Conservation (phyloP, 2,329 filamentous ascomycete genomes). For the Apiospora marii region DNA sequence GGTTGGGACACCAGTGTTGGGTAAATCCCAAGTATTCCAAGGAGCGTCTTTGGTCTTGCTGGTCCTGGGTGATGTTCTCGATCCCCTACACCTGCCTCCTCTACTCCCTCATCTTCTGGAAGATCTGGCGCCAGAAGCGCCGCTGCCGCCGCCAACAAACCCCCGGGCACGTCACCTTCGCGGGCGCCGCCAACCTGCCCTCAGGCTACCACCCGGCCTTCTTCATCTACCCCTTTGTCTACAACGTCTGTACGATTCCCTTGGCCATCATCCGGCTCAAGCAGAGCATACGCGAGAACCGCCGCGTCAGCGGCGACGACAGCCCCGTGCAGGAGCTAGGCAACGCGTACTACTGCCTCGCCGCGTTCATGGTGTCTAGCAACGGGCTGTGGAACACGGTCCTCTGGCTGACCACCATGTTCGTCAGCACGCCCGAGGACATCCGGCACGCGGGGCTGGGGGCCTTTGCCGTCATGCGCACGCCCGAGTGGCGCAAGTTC, state of each 20-base stretch:
- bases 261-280: conserved; percentile 29
- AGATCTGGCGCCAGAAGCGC: conserved; percentile 30
- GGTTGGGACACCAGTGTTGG: conserved; percentile 28
- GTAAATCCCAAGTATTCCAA: conserved; percentile 27
- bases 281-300: neutral
- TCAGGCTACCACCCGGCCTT: conserved; percentile 34
- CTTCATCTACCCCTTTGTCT: conserved; percentile 32
- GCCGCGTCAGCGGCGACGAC: neutral
- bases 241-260: conserved; percentile 31
- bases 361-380: conserved; percentile 28
- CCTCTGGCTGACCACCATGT: conserved; percentile 33
- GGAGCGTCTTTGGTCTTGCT: conserved; percentile 30
- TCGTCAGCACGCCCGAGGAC: conserved; percentile 30
- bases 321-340: neutral
- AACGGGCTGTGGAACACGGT: conserved; percentile 32
- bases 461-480: conserved; percentile 31
- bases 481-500: conserved; percentile 26
- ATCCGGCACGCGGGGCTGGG: conserved; percentile 30
- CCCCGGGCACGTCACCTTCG: conserved; percentile 16
- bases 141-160: conserved; percentile 24
- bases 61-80: conserved; percentile 29
- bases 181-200: neutral
- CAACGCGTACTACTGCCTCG: conserved; percentile 28
- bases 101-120: conserved; percentile 28
- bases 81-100: conserved; percentile 27